Base-by-base conservation (phyloP, 2,329 filamentous ascomycete species). In the Didymosphaeria variabile region DNA sequence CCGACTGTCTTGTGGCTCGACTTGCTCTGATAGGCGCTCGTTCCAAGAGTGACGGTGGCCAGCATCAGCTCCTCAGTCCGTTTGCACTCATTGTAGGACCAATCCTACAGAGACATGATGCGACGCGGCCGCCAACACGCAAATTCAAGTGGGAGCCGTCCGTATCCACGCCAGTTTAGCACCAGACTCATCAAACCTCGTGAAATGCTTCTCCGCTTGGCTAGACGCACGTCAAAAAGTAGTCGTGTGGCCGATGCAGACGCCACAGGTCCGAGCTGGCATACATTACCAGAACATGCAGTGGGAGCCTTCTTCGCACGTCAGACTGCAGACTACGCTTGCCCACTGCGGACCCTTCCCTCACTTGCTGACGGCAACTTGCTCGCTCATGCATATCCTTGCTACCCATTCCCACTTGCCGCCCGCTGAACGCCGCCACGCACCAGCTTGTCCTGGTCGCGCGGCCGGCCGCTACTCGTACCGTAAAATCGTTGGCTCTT, bases 381-480 rank as follows among this genome's bases (percentile, higher is more conserved):
- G 59, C 55, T 62, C 67, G 60, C 62, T 70, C 70, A 77, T 74
- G 75, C 75, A 71, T 68, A 76, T 75, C 75, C 73, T 73, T 77
- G 74, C 67, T 66, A 67, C 58, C 59, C 58, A 57, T 60, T 67
- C 66, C 71, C 71, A 72, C 72, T 55, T 72, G 69, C 71, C 67
- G 67, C 66, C 70, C 63, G 66, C 66, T 61, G 50, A 61, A 74
- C 75, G 74, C 42, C 53, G 53, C 75, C 75, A 77, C 75, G 72
- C 68, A 73, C 75, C 71, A 72, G 70, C 70, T 55, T 74, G 69
- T 67, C 67, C 68, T 72, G 68, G 70, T 72, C 65, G 65, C 72
- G 69, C 71, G 62, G 73, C 65, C 60, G 73, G 71, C 71, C 73
- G 69, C 70, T 74, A 71, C 70, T 76, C 67, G 69, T 70, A 64